phyloP scores from a whole-genome alignment of 169 alveolate genomes.

The Eimeria praecox region DNA sequence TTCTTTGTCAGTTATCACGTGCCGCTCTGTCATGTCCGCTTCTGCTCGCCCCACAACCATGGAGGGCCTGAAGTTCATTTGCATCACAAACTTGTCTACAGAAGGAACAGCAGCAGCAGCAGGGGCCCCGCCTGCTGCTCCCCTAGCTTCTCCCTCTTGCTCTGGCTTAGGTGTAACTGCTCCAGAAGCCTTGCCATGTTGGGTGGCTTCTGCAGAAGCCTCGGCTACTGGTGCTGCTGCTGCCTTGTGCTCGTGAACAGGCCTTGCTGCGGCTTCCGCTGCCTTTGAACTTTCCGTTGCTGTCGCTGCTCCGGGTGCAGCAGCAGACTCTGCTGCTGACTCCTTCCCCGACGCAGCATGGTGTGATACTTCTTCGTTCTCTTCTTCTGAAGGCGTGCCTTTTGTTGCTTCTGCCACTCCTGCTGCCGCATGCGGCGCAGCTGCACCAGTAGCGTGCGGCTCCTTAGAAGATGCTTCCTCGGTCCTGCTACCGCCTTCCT shows the following conservation, averaged over 20 bases:
- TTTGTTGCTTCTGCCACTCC: not conserved
- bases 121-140: not conserved
- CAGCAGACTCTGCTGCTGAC: not conserved
- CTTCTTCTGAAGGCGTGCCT: not conserved
- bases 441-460: not conserved
- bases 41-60: not conserved
- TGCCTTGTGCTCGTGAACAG: not conserved
- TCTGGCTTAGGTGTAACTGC: not conserved
- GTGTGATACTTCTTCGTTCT: not conserved
- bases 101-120: conserved; percentile 8
- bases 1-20: not conserved
- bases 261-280: not conserved
- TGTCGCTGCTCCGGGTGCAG: not conserved
- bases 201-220: not conserved
- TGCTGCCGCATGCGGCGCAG: not conserved
- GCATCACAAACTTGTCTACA: conserved; percentile 5
- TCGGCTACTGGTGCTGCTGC: not conserved
- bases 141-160: not conserved
- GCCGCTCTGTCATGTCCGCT: conserved; percentile 25
- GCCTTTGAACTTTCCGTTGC: not conserved
- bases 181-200: not conserved
- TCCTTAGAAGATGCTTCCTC: not conserved
- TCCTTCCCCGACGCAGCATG: not conserved
- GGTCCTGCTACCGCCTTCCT: not conserved
- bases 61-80: conserved; percentile 22